Percentiles rank a stretch among this genome's conserved stretches.
These are phyloP conservation scores for Catunica adiposa DNA, from an alignment of 2,329 filamentous ascomycete genomes.

Conservation along the genomic window DNA sequence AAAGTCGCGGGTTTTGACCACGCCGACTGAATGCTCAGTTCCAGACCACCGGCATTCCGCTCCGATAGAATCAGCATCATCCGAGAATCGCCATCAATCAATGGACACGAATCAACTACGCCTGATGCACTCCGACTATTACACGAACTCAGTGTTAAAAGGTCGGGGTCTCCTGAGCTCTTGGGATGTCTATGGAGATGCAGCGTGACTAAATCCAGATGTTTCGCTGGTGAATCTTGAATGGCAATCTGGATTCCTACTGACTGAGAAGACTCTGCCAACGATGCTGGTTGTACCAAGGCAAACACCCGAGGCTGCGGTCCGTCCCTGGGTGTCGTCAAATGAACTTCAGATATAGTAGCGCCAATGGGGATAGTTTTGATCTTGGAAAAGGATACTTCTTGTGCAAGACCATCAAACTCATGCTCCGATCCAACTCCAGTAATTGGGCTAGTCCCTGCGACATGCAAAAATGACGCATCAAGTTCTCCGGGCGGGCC, in stretches of 20 bases:
- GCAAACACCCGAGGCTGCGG: constrained; percentile 41
- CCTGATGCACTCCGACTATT: constrained; percentile 44
- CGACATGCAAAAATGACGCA: neutral
- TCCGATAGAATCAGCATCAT: constrained; percentile 56
- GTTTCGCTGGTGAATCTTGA: constrained; percentile 50
- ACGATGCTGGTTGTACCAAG: constrained; percentile 41
- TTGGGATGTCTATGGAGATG: constrained; percentile 5
- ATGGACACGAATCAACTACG: constrained; percentile 56
- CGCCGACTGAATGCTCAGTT: constrained; percentile 57
- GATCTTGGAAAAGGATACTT: constrained; percentile 56
- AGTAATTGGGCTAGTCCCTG: constrained; percentile 53
- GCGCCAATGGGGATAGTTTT: constrained; percentile 45
- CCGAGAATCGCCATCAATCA: constrained; percentile 49
- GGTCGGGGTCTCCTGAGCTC: constrained; percentile 1
- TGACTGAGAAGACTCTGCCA: constrained; percentile 35
- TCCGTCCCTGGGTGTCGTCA: neutral
- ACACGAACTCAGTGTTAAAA: constrained; percentile 20
- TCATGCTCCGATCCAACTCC: constrained; percentile 21
- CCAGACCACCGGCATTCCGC: constrained; percentile 43
- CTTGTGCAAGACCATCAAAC: constrained; percentile 53
- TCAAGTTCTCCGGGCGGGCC: constrained; percentile 15
- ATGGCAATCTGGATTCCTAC: constrained; percentile 49
- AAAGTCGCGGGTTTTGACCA: constrained; percentile 57
- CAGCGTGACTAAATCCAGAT: constrained; percentile 25
- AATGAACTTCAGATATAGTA: neutral